Percentiles rank a stretch among this genome's conserved stretches.
Conservation (phyloP, 2,329 filamentous ascomycete genomes). For the Diaporthe batatas region DNA sequence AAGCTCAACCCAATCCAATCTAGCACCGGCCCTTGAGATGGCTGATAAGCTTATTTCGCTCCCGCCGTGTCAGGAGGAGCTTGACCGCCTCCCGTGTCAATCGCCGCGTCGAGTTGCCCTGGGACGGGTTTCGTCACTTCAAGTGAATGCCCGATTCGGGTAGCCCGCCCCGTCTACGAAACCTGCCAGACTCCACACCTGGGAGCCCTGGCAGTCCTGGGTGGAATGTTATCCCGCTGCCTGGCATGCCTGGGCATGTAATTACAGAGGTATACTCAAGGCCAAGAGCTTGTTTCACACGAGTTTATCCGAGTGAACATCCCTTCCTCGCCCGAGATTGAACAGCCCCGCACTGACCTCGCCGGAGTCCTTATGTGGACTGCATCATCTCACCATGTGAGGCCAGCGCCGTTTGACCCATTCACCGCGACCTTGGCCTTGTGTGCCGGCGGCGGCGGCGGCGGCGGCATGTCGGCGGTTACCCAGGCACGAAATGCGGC, state of each 20-base stretch:
- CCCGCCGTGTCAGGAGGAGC: conserved; percentile 31
- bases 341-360: conserved; percentile 7
- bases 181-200: conserved; percentile 2
- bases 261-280: background rate
- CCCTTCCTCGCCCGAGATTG: conserved; percentile 27
- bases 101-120: conserved; percentile 25
- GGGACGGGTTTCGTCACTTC: background rate
- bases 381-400: conserved; percentile 22
- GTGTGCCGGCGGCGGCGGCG: background rate
- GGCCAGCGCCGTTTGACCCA: conserved; percentile 5
- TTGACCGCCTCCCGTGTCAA: conserved; percentile 19
- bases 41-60: conserved; percentile 38
- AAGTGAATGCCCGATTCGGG: background rate
- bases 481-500: conserved; percentile 7
- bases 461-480: conserved; percentile 36
- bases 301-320: conserved; percentile 12
- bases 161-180: background rate
- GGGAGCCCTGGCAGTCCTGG: background rate
- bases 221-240: conserved; percentile 13
- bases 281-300: background rate
- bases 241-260: no score
- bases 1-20: conserved; percentile 4
- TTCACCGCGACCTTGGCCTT: background rate
- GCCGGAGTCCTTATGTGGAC: conserved; percentile 20
- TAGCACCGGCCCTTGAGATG: background rate